phyloP scores from a whole-genome alignment of 495 filamentous ascomycete genomes.

The Tuber borchii region DNA sequence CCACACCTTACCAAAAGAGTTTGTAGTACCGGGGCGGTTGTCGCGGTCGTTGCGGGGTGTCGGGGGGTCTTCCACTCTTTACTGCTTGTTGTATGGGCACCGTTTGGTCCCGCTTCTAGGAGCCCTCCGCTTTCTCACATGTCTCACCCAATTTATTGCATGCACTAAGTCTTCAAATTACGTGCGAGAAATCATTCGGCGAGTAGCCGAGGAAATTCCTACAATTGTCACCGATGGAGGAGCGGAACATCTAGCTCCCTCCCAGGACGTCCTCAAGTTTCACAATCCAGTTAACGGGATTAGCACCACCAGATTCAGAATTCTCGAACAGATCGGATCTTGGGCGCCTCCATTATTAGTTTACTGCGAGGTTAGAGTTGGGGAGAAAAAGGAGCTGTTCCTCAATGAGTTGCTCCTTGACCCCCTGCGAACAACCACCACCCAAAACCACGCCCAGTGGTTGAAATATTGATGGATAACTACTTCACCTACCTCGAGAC shows the following conservation, averaged over 20 bases:
- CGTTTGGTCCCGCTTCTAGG: conserved; percentile 51
- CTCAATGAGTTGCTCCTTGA: conserved; percentile 54
- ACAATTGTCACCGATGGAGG: conserved; percentile 54
- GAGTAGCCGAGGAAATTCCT: conserved; percentile 52
- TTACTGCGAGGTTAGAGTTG: conserved; percentile 53
- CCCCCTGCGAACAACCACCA: conserved; percentile 32
- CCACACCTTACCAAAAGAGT: too few species aligned
- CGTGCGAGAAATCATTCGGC: conserved; percentile 48
- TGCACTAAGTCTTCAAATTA: conserved; percentile 43
- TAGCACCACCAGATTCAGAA: conserved; percentile 45
- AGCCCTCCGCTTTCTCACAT: conserved; percentile 52
- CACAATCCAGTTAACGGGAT: conserved; percentile 45
- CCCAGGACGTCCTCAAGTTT: conserved; percentile 46
- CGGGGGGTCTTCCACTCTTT: too few species aligned
- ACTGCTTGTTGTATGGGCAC: conserved; percentile 39
- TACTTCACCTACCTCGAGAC: conserved; percentile 36
- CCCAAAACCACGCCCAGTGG: conserved; percentile 24
- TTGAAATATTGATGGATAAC: conserved; percentile 33
- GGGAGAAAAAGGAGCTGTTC: conserved; percentile 51
- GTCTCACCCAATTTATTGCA: conserved; percentile 50
- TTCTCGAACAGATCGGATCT: conserved; percentile 52
- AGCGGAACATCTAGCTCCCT: conserved; percentile 56
- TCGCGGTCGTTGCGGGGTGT: too few species aligned
- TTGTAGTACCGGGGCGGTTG: too few species aligned
- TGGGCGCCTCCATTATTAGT: conserved; percentile 66